These are phyloP conservation scores for Acacia pycnantha DNA, from an alignment of 331 rosid species.

Conservation along the genomic window DNA sequence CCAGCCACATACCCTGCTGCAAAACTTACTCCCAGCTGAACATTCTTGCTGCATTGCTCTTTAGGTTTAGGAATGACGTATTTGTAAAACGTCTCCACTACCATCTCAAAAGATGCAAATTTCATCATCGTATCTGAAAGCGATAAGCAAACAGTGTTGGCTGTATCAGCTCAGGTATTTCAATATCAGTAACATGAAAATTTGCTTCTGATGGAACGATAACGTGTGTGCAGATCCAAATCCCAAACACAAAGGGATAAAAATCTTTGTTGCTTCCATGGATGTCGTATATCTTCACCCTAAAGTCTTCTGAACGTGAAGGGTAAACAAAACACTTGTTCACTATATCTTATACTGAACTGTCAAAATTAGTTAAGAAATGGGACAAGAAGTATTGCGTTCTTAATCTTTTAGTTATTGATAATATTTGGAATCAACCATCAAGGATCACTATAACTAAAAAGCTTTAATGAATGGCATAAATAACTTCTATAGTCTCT, in stretches of 20 bases:
- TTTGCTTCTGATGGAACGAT: not conserved
- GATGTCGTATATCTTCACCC: not conserved
- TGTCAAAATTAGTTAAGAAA: not conserved
- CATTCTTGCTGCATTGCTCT: constrained; percentile 59
- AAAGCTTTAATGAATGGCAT: not conserved
- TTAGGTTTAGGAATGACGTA: constrained; percentile 67
- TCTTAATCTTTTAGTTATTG: not conserved
- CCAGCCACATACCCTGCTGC: constrained; percentile 82
- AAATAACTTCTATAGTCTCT: not conserved
- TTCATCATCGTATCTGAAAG: constrained; percentile 88
- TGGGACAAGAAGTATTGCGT: too few relatives aligned
- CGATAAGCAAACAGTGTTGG: not conserved
- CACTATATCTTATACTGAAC: not conserved
- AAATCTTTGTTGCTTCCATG: not conserved
- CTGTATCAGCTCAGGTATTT: not conserved
- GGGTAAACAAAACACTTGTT: not conserved
- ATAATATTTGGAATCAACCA: not conserved
- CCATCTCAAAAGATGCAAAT: constrained; percentile 76
- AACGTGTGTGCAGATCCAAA: not conserved
- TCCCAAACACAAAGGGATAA: not conserved
- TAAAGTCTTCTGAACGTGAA: not conserved
- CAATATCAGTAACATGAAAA: not conserved
- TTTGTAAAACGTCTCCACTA: constrained; percentile 74
- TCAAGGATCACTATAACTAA: not conserved
- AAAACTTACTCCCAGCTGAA: constrained; percentile 88